Evolutionary conservation across 352 stramenopile genomes (phyloP), one percentile per base, ranked within the genome.

Genomic region (Phytophthora lateralis): DNA sequence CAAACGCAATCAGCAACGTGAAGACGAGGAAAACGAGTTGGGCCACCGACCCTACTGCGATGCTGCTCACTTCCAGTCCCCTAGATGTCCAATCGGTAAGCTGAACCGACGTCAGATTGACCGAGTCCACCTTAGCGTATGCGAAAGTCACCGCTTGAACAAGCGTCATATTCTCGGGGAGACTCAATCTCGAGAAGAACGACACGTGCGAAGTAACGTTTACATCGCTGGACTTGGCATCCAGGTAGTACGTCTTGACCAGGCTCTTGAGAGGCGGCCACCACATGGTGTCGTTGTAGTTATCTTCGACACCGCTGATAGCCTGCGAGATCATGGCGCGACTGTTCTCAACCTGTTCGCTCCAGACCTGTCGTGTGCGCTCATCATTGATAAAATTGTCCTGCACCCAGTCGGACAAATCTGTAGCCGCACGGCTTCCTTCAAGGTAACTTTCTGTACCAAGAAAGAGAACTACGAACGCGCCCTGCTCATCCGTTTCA

Each of bases 261-360:
- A 96, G 56, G 39, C 78, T 77, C 62, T 94, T 94, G 24, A 96
- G 60, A 14, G 87, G 85, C 44, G 81, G 85, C 84, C 86, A 96
- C 87, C 87, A 96, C 80, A 96, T 93, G 11, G 87, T 96, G 41
- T 93, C 80, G 51, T 94, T 96, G 67, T 93, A 96, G 32, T 91
- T 90, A 60, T 90, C 68, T 60, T 96, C 87, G n/a, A 96, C 73
- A 17, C 84, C 77, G 32, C 75, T 86, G 18, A 96, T 66, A 8
- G 82, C 87, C 15, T 89, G 78, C 3, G 83, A 88, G 11, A 96
- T 82, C 85, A 94, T 94, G 9, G 78, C 74, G 14, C 85, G 85
- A 20, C 85, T 90, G 55, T 90, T 92, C 35, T 89, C 72, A 24
- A 96, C 74, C 63, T 96, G 87, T 46, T 96, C 80, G 41, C 81